Evolutionary conservation across 1,139 yeast species (phyloP).

Genomic region (Pichia sp.): DNA sequence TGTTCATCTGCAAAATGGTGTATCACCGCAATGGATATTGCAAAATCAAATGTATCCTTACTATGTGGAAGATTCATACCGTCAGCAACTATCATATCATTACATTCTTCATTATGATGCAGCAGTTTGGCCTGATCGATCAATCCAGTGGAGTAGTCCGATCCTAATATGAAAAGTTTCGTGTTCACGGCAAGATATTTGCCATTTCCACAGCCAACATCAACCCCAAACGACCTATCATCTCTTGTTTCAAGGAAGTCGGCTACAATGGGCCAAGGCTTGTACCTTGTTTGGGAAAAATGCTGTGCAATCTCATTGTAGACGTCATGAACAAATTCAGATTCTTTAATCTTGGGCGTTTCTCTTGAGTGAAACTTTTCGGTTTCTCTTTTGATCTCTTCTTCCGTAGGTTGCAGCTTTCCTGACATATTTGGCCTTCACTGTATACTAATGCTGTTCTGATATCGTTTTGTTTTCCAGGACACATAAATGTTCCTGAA

Average conservation of each 20-base stretch:
- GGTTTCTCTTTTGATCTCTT: conserved; percentile 27
- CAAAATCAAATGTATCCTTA: conserved; percentile 67
- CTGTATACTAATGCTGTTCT: neutral
- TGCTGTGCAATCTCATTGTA: conserved; percentile 90
- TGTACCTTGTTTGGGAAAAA: conserved; percentile 88
- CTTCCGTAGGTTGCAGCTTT: conserved; percentile 28
- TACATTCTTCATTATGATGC: conserved; percentile 33
- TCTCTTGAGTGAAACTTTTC: conserved; percentile 25
- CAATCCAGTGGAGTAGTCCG: conserved; percentile 79
- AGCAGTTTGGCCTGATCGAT: conserved; percentile 64
- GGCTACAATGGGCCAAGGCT: conserved; percentile 97
- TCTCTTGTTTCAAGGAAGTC: conserved; percentile 46
- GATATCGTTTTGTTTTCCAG: neutral
- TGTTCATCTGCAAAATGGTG: conserved; percentile 89
- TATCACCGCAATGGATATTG: conserved; percentile 90
- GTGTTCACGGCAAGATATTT: conserved; percentile 75
- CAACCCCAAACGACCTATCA: conserved; percentile 47
- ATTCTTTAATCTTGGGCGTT: conserved; percentile 58
- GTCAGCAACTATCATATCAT: conserved; percentile 67
- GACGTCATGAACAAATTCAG: conserved; percentile 78
- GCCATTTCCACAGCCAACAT: conserved; percentile 96
- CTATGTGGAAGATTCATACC: conserved; percentile 71
- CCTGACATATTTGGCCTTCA: conserved; percentile 26
- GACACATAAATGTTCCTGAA: too few relatives aligned
- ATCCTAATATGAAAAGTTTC: conserved; percentile 67